These are phyloP conservation scores for Scutellaria minor DNA, from an alignment of 257 asterid species.

Conservation along the genomic window DNA sequence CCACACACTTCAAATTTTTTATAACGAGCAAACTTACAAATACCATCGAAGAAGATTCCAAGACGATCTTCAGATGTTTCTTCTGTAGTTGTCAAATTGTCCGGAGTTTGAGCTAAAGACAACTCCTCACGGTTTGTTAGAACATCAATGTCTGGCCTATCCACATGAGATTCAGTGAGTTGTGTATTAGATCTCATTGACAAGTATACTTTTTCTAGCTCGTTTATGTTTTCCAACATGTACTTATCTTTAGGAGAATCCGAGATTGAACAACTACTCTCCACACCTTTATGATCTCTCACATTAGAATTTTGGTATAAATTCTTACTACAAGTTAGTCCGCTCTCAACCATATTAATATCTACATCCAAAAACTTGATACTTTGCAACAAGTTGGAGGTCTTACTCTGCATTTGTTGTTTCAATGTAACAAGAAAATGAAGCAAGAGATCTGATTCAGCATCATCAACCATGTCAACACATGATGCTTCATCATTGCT, in stretches of 20 bases:
- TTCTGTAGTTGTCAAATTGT: not conserved
- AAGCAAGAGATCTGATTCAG: constrained; percentile 46
- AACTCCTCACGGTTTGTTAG: constrained; percentile 35
- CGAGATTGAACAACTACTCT: not conserved
- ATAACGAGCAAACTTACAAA: constrained; percentile 57
- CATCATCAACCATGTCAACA: constrained; percentile 38
- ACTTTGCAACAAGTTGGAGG: constrained; percentile 33
- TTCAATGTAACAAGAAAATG: constrained; percentile 49
- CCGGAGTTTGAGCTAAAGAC: constrained; percentile 8
- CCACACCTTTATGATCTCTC: not conserved
- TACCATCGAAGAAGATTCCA: constrained; percentile 51
- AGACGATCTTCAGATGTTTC: constrained; percentile 34
- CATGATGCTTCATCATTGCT: constrained; percentile 34
- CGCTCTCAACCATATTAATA: constrained; percentile 44
- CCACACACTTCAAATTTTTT: constrained; percentile 56
- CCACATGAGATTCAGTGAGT: constrained; percentile 23
- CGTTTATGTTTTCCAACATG: constrained; percentile 36
- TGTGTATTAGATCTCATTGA: constrained; percentile 44
- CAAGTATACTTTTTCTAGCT: constrained; percentile 57
- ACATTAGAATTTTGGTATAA: not conserved
- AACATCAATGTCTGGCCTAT: constrained; percentile 46
- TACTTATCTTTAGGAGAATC: constrained; percentile 29
- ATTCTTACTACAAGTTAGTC: no score
- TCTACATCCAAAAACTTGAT: constrained; percentile 50
- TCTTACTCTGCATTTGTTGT: constrained; percentile 39